These are phyloP conservation scores for Vitis riparia DNA, from an alignment of 164 flowering plant genomes.

Conservation along the genomic window DNA sequence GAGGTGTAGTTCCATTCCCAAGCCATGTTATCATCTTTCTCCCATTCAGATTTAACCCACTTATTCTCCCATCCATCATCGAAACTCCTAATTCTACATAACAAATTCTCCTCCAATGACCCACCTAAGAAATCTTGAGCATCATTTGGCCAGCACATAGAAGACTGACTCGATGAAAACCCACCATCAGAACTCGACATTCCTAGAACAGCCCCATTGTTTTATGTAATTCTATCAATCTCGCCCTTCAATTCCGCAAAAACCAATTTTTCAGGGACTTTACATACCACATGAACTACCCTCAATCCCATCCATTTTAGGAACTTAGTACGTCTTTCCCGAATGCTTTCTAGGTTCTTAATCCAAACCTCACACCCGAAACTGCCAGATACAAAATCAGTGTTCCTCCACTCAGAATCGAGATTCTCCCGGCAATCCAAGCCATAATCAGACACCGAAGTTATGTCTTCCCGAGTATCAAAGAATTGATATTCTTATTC, in stretches of 20 bases:
- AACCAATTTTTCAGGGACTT: conserved; percentile 13
- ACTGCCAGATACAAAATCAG: conserved; percentile 9
- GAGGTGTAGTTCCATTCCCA: conserved; percentile 95
- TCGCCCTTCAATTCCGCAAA: conserved; percentile 16
- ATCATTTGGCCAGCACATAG: conserved; percentile 24
- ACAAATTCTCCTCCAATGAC: conserved; percentile 24
- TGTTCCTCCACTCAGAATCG: conserved; percentile 23
- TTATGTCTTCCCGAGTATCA: conserved; percentile 27
- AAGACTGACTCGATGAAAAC: conserved; percentile 40
- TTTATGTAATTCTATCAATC: conserved; percentile 32
- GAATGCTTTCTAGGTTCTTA: conserved; percentile 39
- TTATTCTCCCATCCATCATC: too few relatives aligned
- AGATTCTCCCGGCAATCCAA: conserved; percentile 23
- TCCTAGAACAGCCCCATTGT: conserved; percentile 48
- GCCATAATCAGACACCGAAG: conserved; percentile 21
- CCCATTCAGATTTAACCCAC: too few relatives aligned
- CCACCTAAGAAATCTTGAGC: conserved; percentile 10
- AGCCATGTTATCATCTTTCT: conserved; percentile 83
- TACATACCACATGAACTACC: conserved; percentile 19
- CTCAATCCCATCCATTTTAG: too few relatives aligned
- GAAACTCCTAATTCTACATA: conserved; percentile 40
- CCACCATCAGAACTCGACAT: conserved; percentile 23
- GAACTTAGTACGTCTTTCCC: conserved; percentile 56
- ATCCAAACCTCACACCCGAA: conserved; percentile 58
- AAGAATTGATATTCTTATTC: conserved; percentile 21